Conservation (phyloP, 2,329 filamentous ascomycete genomes). For the Didymella arachidicola region DNA sequence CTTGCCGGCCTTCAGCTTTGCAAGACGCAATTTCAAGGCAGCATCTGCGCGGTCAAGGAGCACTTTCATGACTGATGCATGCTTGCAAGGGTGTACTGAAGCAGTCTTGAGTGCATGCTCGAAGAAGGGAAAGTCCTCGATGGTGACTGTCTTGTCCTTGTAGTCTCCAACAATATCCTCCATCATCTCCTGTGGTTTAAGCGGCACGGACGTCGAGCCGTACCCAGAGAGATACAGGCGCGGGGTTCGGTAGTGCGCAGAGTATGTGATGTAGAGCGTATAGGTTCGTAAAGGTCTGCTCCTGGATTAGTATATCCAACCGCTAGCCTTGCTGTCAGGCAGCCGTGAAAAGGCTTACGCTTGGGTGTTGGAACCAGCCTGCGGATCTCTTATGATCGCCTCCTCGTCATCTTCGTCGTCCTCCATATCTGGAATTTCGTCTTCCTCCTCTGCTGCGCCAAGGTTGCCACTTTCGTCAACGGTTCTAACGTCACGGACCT, state of each 20-base stretch:
- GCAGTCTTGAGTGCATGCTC: constrained; percentile 93
- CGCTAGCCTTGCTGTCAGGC: background rate
- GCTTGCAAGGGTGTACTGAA: constrained; percentile 95
- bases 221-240: constrained; percentile 96
- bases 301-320: constrained; percentile 22
- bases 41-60: constrained; percentile 94
- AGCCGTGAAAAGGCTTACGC: constrained; percentile 56
- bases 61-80: constrained; percentile 97
- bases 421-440: constrained; percentile 97
- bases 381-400: constrained; percentile 80
- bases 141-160: constrained; percentile 97
- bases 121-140: constrained; percentile 97
- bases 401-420: constrained; percentile 94
- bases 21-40: constrained; percentile 84
- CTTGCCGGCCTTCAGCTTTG: constrained; percentile 75
- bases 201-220: constrained; percentile 76
- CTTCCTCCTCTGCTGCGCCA: constrained; percentile 73
- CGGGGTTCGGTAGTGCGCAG: constrained; percentile 94
- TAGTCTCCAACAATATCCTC: constrained; percentile 96
- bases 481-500: constrained; percentile 81
- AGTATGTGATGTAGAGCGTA: constrained; percentile 97
- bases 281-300: constrained; percentile 86
- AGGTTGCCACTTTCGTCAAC: constrained; percentile 90
- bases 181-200: constrained; percentile 88
- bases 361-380: constrained; percentile 58